Base-by-base conservation (phyloP, 768 basidiomycete genomes). In the Royoungia palumana region DNA sequence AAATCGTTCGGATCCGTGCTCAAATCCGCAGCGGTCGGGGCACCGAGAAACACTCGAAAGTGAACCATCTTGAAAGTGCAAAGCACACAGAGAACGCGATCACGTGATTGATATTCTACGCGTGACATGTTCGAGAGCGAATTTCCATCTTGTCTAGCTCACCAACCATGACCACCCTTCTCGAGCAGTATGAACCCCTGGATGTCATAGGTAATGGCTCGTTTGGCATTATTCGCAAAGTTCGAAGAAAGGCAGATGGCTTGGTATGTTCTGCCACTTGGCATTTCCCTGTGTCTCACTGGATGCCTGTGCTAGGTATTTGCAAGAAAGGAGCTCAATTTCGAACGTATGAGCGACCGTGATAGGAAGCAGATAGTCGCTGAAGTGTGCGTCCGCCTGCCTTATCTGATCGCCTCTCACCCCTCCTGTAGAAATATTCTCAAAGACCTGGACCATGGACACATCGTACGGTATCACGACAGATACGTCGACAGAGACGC, bases 151-250 rank as follows among this genome's bases (percentile, higher is more conserved):
- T 16, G 60, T 53, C 66, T 41, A 52, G 24, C 19, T 35, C 27
- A n/a, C 37, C 27, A 20, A n/a, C n/a, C 45, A 69, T 67, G 66
- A 49, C 54, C 12, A 37, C 47, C 1, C 82, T 83, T 56, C 73
- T 94, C 19, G 88, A 89, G 58, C 77, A 79, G 41, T 98, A 95
- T 61, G 91, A 93, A 53, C 75, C 90, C 7, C 76, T 94, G 40
- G 93, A 94, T 55, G 78, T 96, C 49, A 95, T 99, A 40, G 96
- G 96, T 5, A 97, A 94, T 60, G 96, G 96, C 22, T 90, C 89
- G 5, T 99, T 99, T 73, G 96, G 96, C 2, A 90, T 98, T 52
- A 99, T 99, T 56, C 83, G 93, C 51, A 97, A 97, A 73, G 94
- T 97, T 12, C 76, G 83, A 53, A 74, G 93, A 58, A 90, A 89